Evolutionary conservation across 306 rosid species (phyloP).

Genomic region (Fragaria vesca): DNA sequence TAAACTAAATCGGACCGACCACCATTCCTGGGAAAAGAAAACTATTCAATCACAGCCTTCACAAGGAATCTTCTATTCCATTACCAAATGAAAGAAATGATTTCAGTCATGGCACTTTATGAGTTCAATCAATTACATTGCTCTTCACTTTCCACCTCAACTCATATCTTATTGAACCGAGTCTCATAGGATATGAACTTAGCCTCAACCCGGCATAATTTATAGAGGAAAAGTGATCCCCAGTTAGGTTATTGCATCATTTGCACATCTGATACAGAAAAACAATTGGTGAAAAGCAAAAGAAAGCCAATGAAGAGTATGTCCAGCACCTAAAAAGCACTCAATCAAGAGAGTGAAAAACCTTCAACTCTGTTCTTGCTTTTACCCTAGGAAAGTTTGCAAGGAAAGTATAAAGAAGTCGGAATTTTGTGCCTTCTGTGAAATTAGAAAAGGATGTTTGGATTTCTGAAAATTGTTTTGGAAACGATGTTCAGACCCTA

Average conservation of each 20-base stretch:
- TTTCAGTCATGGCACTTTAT: constrained; percentile 15
- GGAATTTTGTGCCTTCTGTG: neutral
- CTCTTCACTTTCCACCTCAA: neutral
- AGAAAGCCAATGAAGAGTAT: constrained; percentile 17
- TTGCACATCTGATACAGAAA: neutral
- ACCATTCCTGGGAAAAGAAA: constrained; percentile 5
- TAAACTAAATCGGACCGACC: neutral
- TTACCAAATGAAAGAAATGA: constrained; percentile 19
- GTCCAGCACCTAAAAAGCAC: constrained; percentile 31
- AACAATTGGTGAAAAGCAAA: constrained; percentile 13
- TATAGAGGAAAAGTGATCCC: constrained; percentile 11
- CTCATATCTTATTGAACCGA: neutral
- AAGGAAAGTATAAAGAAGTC: neutral
- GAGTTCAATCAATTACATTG: constrained; percentile 17
- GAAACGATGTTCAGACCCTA: neutral
- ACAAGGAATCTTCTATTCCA: constrained; percentile 26
- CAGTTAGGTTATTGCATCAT: constrained; percentile 4
- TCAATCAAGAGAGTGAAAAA: constrained; percentile 27
- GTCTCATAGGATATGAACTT: neutral
- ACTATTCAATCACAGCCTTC: neutral
- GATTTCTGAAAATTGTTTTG: neutral
- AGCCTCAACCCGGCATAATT: neutral
- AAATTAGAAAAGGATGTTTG: neutral
- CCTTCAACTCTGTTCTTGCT: constrained; percentile 22
- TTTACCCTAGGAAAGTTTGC: constrained; percentile 22